Base-by-base conservation (phyloP, 2,329 filamentous ascomycete species). In the Botrytis fabae region DNA sequence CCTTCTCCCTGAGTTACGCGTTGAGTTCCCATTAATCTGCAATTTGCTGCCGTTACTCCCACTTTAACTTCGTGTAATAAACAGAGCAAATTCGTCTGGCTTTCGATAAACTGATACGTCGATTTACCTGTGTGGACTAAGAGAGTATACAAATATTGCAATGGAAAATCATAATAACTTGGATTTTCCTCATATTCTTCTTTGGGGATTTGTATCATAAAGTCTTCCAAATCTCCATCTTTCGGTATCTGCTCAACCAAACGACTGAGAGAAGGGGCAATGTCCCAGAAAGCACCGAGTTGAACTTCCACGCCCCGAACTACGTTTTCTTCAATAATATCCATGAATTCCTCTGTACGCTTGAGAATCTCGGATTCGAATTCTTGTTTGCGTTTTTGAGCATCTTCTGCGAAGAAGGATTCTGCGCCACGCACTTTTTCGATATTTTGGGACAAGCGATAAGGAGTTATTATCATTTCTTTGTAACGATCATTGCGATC, bases 81-180 rank as follows among this genome's bases (percentile, higher is more conserved):
- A 79, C 95, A 98, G 38, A 97, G 86, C 48, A 98, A 85, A 80
- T 98, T 98, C 44, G 90, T 95, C 84, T 98, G 95, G 10, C 91
- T 92, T 84, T 98, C 96, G 79, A 98, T 98, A 83, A 97, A 98
- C 81, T 98, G 96, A 80, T 97, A 97, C 14, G 94, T 95, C 78
- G 92, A 95, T 84, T 96, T 97, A 81, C 97, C 93, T 0, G 94
- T 92, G 79, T 98, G 95, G 9, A 91, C 88, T 14, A 99, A 86
- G 38, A 98, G 85, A 64, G 90, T 92, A 81, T 94, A 96, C 0
- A 99, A 87, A 81, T 99, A 98, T 82, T 98, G 94, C 80, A 98
- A 83, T 18, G 96, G 96, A 79, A 94, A 93, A 1, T 89, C 85
- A 76, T 88, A 87, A 81, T 98, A 98, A 28, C 87, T 86, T 0